phyloP scores from a whole-genome alignment of 1,284 basidiomycete species.

The Apiotrichum montevideense region DNA sequence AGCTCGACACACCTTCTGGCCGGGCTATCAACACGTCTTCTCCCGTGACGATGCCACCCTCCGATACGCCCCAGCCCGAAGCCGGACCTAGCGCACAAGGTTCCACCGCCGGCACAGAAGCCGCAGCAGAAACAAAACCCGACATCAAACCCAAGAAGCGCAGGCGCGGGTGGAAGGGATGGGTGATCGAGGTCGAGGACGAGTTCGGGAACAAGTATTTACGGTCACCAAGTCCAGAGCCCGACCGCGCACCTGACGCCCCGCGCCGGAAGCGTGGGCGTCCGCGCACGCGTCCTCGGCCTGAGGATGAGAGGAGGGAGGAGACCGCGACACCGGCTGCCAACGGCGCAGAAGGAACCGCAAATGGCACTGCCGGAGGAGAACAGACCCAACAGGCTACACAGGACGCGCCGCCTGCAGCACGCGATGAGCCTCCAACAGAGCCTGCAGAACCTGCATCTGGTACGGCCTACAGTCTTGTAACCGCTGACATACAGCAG shows the following conservation, averaged over 20 bases:
- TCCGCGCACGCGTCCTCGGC: slow-evolving; percentile 7
- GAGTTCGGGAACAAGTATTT: slow-evolving; percentile 34
- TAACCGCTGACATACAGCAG: no score
- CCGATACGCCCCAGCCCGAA: background rate
- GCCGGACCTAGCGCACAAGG: background rate
- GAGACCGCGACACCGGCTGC: background rate
- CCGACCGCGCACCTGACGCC: slow-evolving; percentile 6
- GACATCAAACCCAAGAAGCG: slow-evolving; percentile 28
- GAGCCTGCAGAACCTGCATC: no score
- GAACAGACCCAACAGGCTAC: no score
- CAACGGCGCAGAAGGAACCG: no score
- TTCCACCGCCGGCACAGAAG: background rate
- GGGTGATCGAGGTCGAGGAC: slow-evolving; percentile 38
- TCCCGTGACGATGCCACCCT: background rate
- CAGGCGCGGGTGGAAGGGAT: slow-evolving; percentile 39
- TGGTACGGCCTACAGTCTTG: no score
- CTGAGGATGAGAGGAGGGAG: background rate
- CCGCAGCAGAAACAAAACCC: background rate
- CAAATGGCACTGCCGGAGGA: no score
- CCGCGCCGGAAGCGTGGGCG: slow-evolving; percentile 12
- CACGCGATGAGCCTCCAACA: no score
- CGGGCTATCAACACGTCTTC: background rate
- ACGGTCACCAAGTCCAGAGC: slow-evolving; percentile 17
- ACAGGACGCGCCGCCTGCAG: no score
- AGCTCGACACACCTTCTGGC: background rate